Percentiles rank a stretch among this genome's conserved stretches.
These are phyloP conservation scores for Brassica rapa DNA, from an alignment of 345 rosid species.

Conservation along the genomic window DNA sequence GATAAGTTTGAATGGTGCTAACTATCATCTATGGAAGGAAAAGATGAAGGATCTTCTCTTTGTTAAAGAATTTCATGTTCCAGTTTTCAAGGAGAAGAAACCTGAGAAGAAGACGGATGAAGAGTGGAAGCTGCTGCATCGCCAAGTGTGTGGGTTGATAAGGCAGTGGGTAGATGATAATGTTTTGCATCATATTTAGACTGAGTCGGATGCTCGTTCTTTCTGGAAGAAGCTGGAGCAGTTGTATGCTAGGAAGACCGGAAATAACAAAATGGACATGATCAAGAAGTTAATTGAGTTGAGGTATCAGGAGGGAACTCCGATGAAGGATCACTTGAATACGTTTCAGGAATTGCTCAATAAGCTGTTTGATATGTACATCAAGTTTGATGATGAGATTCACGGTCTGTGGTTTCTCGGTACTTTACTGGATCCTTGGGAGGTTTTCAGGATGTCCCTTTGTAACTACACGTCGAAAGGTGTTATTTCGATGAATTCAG, in stretches of 20 bases:
- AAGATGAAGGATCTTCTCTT: too few species aligned
- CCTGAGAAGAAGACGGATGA: too few species aligned
- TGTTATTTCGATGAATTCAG: not conserved
- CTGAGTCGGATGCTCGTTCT: not conserved
- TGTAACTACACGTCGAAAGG: not conserved
- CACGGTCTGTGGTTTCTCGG: not conserved
- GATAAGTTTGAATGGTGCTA: too few species aligned
- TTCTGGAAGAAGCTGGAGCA: not conserved
- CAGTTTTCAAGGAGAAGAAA: too few species aligned
- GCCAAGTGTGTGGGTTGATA: too few species aligned
- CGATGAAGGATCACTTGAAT: not conserved
- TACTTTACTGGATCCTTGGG: too few species aligned
- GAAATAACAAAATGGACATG: not conserved
- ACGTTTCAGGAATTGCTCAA: not conserved
- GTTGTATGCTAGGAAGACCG: not conserved
- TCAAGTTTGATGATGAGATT: not conserved
- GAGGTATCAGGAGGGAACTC: not conserved
- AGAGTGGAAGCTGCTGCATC: too few species aligned
- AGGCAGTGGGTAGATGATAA: too few species aligned
- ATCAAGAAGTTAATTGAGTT: not conserved
- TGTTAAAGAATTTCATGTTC: too few species aligned
- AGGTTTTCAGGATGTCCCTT: not conserved
- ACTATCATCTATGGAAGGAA: too few species aligned
- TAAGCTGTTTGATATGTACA: not conserved
- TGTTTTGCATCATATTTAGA: too few species aligned